These are phyloP conservation scores for Spongispora temasekensis DNA, from an alignment of 1,284 basidiomycete genomes.

Conservation along the genomic window DNA sequence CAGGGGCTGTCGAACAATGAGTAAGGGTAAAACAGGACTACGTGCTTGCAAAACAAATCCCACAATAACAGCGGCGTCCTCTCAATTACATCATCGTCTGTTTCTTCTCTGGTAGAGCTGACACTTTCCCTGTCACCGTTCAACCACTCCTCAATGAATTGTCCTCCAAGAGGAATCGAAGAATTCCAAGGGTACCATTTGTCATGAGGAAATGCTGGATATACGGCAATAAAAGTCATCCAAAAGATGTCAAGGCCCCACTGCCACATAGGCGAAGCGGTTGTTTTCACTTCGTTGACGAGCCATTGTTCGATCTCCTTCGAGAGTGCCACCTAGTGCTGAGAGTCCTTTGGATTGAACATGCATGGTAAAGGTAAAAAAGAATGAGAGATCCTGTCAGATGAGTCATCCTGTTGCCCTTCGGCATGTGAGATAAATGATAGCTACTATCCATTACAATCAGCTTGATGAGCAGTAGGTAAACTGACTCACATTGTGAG, in stretches of 20 bases:
- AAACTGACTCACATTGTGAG: not conserved
- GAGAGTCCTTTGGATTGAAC: not conserved
- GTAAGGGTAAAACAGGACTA: not conserved
- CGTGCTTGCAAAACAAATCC: not conserved
- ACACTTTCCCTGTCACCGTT: not conserved
- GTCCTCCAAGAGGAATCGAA: not conserved
- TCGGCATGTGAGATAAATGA: not conserved
- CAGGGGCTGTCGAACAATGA: not conserved
- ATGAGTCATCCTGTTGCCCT: not conserved
- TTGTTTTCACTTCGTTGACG: not conserved
- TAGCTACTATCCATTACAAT: not conserved
- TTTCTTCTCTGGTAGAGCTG: not conserved
- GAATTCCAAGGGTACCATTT: not conserved
- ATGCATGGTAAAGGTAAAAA: too few relatives aligned
- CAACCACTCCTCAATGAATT: not conserved
- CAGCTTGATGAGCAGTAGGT: not conserved
- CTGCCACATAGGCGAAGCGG: not conserved
- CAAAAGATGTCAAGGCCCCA: not conserved
- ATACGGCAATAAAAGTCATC: not conserved
- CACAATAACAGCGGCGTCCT: not conserved
- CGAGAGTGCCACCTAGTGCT: not conserved
- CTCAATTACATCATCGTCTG: not conserved
- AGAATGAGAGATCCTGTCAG: too few relatives aligned
- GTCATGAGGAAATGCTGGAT: not conserved
- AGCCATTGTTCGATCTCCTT: not conserved